A percentile compares a stretch with the other conserved stretches of the same genome.
Conservation (phyloP, 208 protist genomes). For the Leishmania martiniquensis region DNA sequence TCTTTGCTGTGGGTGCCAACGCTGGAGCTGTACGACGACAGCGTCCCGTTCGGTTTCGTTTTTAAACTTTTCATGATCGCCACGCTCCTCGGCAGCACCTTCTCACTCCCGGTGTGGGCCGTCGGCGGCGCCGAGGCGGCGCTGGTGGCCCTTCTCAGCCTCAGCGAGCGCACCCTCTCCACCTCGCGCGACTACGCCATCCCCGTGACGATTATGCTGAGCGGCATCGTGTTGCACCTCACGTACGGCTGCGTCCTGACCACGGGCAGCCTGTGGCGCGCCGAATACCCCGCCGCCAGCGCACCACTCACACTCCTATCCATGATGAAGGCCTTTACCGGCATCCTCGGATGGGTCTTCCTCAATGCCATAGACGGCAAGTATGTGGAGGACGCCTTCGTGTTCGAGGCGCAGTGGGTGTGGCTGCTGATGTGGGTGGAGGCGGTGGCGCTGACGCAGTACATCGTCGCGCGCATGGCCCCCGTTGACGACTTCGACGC, state of each 20-base stretch:
- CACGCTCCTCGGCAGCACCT: conserved; percentile 32
- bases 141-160: conserved; percentile 18
- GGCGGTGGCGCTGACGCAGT: conserved; percentile 24
- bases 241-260: conserved; percentile 4
- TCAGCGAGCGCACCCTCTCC: conserved; percentile 13
- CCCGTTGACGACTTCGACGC: not conserved
- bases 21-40: conserved; percentile 44
- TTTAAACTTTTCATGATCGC: conserved; percentile 49
- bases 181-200: conserved; percentile 30
- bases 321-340: conserved; percentile 9
- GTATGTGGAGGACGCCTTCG: conserved; percentile 26
- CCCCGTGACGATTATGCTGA: conserved; percentile 26
- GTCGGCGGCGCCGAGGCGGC: conserved; percentile 22
- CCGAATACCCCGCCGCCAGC: conserved; percentile 5
- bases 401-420: conserved; percentile 23
- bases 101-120: conserved; percentile 26
- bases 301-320: conserved; percentile 16
- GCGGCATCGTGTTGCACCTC: conserved; percentile 22
- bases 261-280: conserved; percentile 14
- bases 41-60: conserved; percentile 51
- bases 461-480: conserved; percentile 9
- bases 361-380: conserved; percentile 13
- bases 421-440: conserved; percentile 21
- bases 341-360: conserved; percentile 18
- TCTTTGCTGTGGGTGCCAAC: conserved; percentile 93